Evolutionary conservation across 148 eudicot species (phyloP).

Genomic region (Vaccinium vitisidaea): DNA sequence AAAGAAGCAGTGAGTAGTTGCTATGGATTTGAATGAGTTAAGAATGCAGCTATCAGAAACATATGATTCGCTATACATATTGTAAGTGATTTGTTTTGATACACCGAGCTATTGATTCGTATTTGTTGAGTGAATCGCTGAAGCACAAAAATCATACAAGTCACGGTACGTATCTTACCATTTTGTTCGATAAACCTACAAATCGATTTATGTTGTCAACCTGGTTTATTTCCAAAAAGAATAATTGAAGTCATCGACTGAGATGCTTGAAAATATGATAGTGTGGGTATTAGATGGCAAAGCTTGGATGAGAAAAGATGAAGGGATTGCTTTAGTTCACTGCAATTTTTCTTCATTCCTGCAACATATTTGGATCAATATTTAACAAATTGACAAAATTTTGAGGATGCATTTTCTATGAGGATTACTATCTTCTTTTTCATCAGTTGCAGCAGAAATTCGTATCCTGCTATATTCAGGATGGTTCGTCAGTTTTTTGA

Average conservation of each 20-base stretch:
- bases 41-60: not conserved
- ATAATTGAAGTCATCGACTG: too few relatives aligned
- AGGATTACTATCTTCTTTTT: not conserved
- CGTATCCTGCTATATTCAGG: not conserved
- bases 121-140: not conserved
- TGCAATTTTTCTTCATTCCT: slow-evolving; percentile 1
- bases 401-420: not conserved
- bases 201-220: not conserved
- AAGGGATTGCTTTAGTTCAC: not conserved
- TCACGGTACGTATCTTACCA: not conserved
- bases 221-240: not conserved
- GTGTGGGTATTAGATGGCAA: not conserved
- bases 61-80: not conserved
- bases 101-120: not conserved
- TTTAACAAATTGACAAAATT: not conserved
- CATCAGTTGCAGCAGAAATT: not conserved
- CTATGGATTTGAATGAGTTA: too few relatives aligned
- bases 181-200: not conserved
- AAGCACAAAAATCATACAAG: not conserved
- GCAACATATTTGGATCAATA: not conserved
- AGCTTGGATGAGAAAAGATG: not conserved
- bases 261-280: too few relatives aligned
- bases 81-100: not conserved
- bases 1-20: not conserved
- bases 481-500: not conserved